These are phyloP conservation scores for Fabrea salina DNA, from an alignment of 169 alveolate species.

Conservation along the genomic window DNA sequence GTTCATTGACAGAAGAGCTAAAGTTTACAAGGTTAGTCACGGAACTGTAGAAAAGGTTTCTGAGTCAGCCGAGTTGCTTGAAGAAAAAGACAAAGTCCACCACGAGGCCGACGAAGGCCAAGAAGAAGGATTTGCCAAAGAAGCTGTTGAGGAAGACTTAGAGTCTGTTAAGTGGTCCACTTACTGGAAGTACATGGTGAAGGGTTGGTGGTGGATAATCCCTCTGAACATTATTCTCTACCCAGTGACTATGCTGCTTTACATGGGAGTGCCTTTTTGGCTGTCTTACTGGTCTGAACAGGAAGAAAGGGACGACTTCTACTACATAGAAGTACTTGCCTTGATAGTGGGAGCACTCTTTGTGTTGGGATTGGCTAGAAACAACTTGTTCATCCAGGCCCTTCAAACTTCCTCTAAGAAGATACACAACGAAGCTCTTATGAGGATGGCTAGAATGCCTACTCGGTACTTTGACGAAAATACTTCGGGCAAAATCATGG, in stretches of 20 bases:
- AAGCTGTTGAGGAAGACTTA: too few relatives aligned
- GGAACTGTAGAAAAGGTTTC: conserved; percentile 58
- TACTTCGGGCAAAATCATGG: neutral
- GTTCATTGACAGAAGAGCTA: conserved; percentile 61
- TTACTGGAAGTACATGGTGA: neutral
- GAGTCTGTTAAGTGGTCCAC: too few relatives aligned
- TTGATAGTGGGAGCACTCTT: too few relatives aligned
- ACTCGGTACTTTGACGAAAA: neutral
- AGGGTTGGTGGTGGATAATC: neutral
- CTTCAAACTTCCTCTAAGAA: neutral
- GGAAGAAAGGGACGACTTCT: neutral
- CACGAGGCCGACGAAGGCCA: too few relatives aligned
- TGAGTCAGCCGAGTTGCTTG: too few relatives aligned
- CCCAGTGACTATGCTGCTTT: neutral
- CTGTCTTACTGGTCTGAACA: neutral
- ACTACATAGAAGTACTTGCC: neutral
- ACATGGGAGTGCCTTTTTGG: neutral
- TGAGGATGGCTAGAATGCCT: neutral
- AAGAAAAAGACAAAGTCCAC: too few relatives aligned
- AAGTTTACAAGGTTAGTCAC: conserved; percentile 61
- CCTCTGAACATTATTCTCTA: neutral
- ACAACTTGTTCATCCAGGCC: neutral
- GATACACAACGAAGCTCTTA: neutral
- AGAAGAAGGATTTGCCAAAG: too few relatives aligned
- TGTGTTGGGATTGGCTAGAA: too few relatives aligned